Percentiles rank a stretch among this genome's conserved stretches.
phyloP scores from a whole-genome alignment of 192 early-diverging fungal genomes.

The Mortierella antarctica region DNA sequence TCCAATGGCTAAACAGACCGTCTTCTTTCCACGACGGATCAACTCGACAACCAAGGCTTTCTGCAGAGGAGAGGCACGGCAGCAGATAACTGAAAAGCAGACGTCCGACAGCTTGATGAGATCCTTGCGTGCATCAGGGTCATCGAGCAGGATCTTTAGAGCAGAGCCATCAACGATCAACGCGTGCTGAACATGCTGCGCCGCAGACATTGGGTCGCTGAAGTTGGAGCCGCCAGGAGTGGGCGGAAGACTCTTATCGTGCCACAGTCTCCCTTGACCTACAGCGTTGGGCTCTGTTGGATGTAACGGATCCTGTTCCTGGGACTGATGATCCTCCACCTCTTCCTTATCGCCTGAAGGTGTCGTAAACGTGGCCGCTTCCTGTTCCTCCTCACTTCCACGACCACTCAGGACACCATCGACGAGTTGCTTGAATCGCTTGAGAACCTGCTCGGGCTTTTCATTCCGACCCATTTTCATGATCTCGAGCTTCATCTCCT shows the following conservation, averaged over 20 bases:
- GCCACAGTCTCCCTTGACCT: conserved; percentile 12
- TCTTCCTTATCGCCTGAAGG: no score
- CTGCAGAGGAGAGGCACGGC: conserved; percentile 92
- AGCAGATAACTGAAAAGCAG: conserved; percentile 91
- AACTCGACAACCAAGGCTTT: conserved; percentile 95
- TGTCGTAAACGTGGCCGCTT: neutral
- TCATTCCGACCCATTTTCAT: conserved; percentile 53
- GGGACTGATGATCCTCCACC: neutral
- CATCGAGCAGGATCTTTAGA: conserved; percentile 59
- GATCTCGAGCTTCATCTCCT: conserved; percentile 77
- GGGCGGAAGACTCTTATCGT: conserved; percentile 33
- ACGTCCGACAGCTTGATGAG: conserved; percentile 78
- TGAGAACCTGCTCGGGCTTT: conserved; percentile 17
- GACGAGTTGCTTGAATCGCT: conserved; percentile 42
- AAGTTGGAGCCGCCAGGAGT: conserved; percentile 2
- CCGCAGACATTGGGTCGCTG: neutral
- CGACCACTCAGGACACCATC: conserved; percentile 26
- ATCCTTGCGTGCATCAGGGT: conserved; percentile 64
- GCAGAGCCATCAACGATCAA: conserved; percentile 88
- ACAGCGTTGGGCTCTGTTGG: neutral
- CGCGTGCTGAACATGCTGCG: conserved; percentile 57
- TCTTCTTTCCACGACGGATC: conserved; percentile 78
- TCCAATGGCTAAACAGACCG: conserved; percentile 77
- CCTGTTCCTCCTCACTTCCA: conserved; percentile 13
- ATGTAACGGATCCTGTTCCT: neutral